Evolutionary conservation across 129 eudicot species (phyloP), one percentile per base, ranked within the genome.

Genomic region (Helianthus annuus): DNA sequence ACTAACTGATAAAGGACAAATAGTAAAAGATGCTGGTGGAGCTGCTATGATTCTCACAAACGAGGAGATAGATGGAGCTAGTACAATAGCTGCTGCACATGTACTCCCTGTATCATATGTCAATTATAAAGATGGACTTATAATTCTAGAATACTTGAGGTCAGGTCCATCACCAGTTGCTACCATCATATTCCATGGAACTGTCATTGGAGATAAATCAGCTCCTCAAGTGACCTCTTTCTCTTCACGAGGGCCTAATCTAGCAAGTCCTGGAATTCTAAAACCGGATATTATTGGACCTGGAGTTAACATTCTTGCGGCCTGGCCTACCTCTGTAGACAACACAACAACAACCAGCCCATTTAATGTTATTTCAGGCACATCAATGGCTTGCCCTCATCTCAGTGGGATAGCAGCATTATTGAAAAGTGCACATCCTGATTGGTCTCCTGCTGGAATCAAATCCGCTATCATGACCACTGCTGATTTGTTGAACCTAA

Each of bases 31-130:
- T 54, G 84, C 85, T 2, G 96, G 96, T 29, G 96, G 89, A 27
- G 86, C 87, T 13, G 96, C 87, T 62, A 86, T 89, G 96, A 89
- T 89, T 44, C 80, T 89, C 55, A 64, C 71, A 24, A 89, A 89
- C 40, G 24, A 10, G 40, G 55, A 79, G 70, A 4, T 10, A 1
- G 83, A 76, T 5, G 89, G 82, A 0, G 76, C 57, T 49, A 79
- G 83, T 53, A 86, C 86, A n/a, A 5, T 48, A 46, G 79, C 86
- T 0, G 96, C 81, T 7, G 62, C 81, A 7, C 91, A 89, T 56
- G 91, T 78, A 54, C 84, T 86, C 52, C 96, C 91, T 4, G 84
- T 81, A 39, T 60, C 96, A 17, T 75, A 83, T 42, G 87, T 89
- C 17, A 59, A 71, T 54, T 86, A 76, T 24, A 83, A 76, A 13